Evolutionary conservation across 352 stramenopile genomes (phyloP).

Genomic region (Pythium vanterpoolii): DNA sequence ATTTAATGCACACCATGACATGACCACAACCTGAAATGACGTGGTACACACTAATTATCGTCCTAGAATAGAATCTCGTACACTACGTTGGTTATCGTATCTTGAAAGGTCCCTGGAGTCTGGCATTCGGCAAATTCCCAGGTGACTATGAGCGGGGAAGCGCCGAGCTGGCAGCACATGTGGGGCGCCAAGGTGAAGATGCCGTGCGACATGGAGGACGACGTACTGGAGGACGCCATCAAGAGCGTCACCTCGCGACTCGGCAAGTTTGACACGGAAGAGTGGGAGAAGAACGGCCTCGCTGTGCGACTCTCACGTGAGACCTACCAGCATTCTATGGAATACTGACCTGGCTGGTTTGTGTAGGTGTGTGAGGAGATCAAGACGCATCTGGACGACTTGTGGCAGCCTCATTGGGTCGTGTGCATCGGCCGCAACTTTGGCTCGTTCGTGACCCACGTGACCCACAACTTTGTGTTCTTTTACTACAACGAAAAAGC

Average conservation of each 20-base stretch:
- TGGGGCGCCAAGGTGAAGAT: constrained; percentile 86
- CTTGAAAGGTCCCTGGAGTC: constrained; percentile 6
- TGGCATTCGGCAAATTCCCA: background rate
- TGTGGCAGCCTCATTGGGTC: constrained; percentile 81
- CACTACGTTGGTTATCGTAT: background rate
- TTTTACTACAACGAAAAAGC: constrained; percentile 91
- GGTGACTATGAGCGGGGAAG: constrained; percentile 51
- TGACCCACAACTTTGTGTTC: constrained; percentile 91
- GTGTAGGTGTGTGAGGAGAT: constrained; percentile 75
- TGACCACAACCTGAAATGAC: background rate
- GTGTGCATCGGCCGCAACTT: constrained; percentile 91
- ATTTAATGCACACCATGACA: background rate
- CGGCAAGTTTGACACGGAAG: constrained; percentile 69
- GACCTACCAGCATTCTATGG: too few species aligned
- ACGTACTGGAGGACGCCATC: constrained; percentile 85
- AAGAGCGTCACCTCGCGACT: constrained; percentile 66
- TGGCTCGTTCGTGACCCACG: constrained; percentile 91
- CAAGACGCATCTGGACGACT: constrained; percentile 69
- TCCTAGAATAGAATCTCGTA: background rate
- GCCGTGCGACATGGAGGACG: constrained; percentile 87
- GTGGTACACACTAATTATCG: background rate
- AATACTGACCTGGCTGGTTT: background rate
- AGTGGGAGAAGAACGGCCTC: constrained; percentile 81
- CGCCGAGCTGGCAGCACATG: constrained; percentile 85
- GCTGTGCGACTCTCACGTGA: constrained; percentile 28